phyloP scores from a whole-genome alignment of 2,329 filamentous ascomycete genomes.

The Acrocalymma vagum region DNA sequence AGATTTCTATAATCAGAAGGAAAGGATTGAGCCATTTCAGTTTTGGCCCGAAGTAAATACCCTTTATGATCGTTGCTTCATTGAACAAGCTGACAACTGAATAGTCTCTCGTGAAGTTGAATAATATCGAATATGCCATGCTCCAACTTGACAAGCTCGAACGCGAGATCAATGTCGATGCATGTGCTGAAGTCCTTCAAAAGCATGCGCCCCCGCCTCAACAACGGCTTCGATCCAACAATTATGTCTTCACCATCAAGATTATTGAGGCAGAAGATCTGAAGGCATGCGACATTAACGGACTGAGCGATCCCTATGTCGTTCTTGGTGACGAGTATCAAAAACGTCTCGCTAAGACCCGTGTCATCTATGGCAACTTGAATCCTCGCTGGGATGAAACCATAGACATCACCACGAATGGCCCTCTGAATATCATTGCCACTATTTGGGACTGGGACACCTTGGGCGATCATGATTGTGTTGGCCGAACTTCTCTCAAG shows the following conservation, averaged over 20 bases:
- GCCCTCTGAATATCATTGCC: conserved; percentile 91
- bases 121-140: conserved; percentile 96
- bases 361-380: conserved; percentile 87
- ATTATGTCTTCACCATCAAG: conserved; percentile 98
- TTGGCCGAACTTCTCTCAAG: conserved; percentile 95
- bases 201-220: conserved; percentile 76
- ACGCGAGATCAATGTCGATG: conserved; percentile 88
- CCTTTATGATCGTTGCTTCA: background rate
- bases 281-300: conserved; percentile 96
- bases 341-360: conserved; percentile 93
- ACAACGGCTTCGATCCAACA: conserved; percentile 74
- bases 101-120: conserved; percentile 96
- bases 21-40: conserved; percentile 95
- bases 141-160: conserved; percentile 91
- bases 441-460: conserved; percentile 99
- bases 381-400: conserved; percentile 98
- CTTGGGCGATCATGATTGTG: conserved; percentile 96
- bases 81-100: conserved; percentile 8
- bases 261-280: conserved; percentile 97
- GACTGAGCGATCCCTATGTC: conserved; percentile 94
- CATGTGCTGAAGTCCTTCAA: conserved; percentile 82
- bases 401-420: conserved; percentile 92
- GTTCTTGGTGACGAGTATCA: conserved; percentile 98
- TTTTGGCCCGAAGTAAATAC: conserved; percentile 85
- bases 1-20: conserved; percentile 90